Evolutionary conservation across 2,329 filamentous ascomycete genomes (phyloP), one percentile per base, ranked within the genome.

Genomic region (Fusarium sp.): DNA sequence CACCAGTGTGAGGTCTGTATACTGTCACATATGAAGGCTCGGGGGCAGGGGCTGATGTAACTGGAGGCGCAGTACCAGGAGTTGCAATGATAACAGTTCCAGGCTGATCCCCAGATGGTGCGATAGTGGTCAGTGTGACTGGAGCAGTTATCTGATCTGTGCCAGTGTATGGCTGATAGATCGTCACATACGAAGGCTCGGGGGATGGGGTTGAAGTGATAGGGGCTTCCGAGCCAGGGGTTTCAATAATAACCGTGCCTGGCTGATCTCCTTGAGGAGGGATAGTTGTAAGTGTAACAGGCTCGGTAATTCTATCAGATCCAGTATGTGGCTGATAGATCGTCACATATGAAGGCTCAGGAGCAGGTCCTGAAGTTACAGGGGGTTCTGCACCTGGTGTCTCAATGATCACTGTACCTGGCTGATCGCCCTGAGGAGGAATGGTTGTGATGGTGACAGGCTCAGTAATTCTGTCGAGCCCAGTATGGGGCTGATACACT

Each of bases 331-430:
- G 62, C 26, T 44, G 38, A 7, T 54, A 61, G 28, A 63, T 30
- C 5, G 66, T 69, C 17, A 57, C 24, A 8, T 69, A 69, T 8
- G 66, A 64, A 44, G 65, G 57, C 13, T 70, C 53, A 3, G 56
- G 9, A 18, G 56, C 45, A 32, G 63, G 56, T 8, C 24, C 26
- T 18, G 55, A 44, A 10, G 69, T 71, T 3, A 71, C 17, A 6
- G 50, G 20, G 15, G 61, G 62, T 13, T 62, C 20, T 1, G 63
- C 51, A 7, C 53, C 61, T 4, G 66, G 66, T 4, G 70, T 73
- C 30, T 73, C 69, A 20, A 72, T 61, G n/a, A 74, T 44, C 11
- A 73, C 42, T 9, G 71, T 73, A 32, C 71, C 71, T 9, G 71
- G 71, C 14, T 61, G 44, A 6, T 41, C 54, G 5, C 63, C 70